Base-by-base conservation (phyloP, 306 rosid genomes). In the Quercus variabilis region DNA sequence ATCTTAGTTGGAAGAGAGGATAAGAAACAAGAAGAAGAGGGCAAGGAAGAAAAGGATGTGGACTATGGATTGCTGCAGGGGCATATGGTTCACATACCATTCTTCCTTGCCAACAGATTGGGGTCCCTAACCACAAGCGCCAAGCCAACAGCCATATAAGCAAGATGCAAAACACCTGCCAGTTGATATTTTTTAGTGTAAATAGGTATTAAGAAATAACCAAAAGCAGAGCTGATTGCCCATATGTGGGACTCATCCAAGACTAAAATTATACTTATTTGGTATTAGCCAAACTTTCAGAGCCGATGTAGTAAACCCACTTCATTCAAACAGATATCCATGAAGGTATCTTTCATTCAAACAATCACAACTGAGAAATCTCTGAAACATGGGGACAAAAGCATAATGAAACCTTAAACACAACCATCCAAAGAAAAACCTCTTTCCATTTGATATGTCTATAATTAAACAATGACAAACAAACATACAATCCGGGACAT, bases 321-420 rank as follows among this genome's bases (percentile, higher is more conserved):
- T 73, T 69, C 85, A 78, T 76, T 77, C 60, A 21, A 72, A 85
- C 84, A 80, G 73, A 79, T 63, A 68, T 74, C 81, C 82, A 75
- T 59, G 30, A 80, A 70, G 31, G 67, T 41, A 64, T 78, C 76
- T 43, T 58, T 33, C 63, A 71, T 60, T 79, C 33, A 77, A 88
- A 87, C 89, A 87, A 83, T 83, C 86, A 84, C 78, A 86, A 81
- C 84, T 78, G 71, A 63, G 52, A 78, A 73, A 78, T 52, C 55
- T 86, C 81, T 68, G 74, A 76, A 80, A 49, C 67, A 26, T 15
- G 54, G 76, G 19, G 58, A 75, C 70, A 69, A 59, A 57, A 56
- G 38, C 85, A 79, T 75, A 80, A 78, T 19, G 18, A 76, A 74
- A 84, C 80, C 58, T 76, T 73, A 70, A 82, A 86, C 83, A 85